Evolutionary conservation across 1,284 basidiomycete genomes (phyloP).

Genomic region (Trametes polyzona): DNA sequence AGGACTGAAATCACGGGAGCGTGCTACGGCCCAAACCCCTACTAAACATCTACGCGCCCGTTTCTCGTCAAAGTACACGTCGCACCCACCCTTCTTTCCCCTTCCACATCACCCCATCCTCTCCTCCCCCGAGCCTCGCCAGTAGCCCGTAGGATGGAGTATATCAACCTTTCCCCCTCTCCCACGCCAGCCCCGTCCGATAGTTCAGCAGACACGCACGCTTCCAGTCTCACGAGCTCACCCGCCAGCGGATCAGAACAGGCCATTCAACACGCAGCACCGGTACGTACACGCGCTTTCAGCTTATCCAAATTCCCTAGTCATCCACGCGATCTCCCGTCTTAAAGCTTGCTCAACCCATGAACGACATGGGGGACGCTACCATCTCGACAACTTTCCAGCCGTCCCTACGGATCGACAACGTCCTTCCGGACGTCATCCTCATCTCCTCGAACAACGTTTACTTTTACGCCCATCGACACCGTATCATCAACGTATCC

Average conservation of each 20-base stretch:
- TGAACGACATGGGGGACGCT: slow-evolving; percentile 12
- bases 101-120: neutral
- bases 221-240: neutral
- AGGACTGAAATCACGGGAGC: neutral
- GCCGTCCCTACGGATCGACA: slow-evolving; percentile 58
- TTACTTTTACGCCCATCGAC: slow-evolving; percentile 52
- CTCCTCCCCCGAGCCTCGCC: neutral
- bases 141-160: slow-evolving; percentile 1
- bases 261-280: neutral
- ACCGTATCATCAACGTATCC: slow-evolving; percentile 36
- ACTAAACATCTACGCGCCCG: neutral
- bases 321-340: neutral
- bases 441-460: slow-evolving; percentile 72
- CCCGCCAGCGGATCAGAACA: slow-evolving; percentile 3
- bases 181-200: neutral
- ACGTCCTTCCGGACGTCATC: slow-evolving; percentile 57
- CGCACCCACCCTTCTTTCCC: neutral
- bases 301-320: neutral
- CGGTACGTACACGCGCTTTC: slow-evolving; percentile 1
- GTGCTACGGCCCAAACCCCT: neutral
- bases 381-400: slow-evolving; percentile 75
- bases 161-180: slow-evolving; percentile 7
- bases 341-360: neutral
- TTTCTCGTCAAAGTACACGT: slow-evolving; percentile 5
- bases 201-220: neutral